A percentile compares a stretch with the other conserved stretches of the same genome.
Conservation (phyloP, 345 rosid species). For the Brassica juncea region DNA sequence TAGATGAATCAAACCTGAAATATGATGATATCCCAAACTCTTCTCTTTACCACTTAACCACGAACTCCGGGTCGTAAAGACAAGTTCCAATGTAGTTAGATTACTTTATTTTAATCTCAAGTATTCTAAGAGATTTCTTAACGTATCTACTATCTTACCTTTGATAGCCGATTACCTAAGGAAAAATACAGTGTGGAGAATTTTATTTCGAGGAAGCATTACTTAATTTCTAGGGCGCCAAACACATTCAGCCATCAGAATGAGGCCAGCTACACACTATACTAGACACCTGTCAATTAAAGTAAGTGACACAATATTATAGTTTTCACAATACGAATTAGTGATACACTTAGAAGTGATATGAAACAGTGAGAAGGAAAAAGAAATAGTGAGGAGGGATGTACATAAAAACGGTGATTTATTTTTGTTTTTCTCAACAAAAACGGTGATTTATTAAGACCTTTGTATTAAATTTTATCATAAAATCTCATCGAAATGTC, state of each 20-base stretch:
- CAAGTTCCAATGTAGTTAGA: neutral
- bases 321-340: neutral
- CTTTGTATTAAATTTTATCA: neutral
- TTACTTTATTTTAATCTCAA: neutral
- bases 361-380: neutral
- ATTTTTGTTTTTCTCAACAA: neutral
- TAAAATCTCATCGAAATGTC: neutral
- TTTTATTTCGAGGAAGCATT: neutral
- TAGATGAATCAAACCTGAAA: too few relatives aligned
- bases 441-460: neutral
- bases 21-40: too few relatives aligned
- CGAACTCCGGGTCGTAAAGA: neutral
- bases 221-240: neutral
- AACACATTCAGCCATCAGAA: neutral
- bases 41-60: too few relatives aligned
- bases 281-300: neutral
- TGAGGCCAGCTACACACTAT: neutral
- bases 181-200: neutral
- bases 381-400: neutral
- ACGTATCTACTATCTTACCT: conserved; percentile 18
- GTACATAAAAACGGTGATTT: neutral
- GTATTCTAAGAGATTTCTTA: conserved; percentile 8
- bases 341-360: neutral
- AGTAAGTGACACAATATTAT: neutral
- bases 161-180: conserved; percentile 14